phyloP scores from a whole-genome alignment of 805 yeast genomes.

The Myxozyma vanderwaltii region DNA sequence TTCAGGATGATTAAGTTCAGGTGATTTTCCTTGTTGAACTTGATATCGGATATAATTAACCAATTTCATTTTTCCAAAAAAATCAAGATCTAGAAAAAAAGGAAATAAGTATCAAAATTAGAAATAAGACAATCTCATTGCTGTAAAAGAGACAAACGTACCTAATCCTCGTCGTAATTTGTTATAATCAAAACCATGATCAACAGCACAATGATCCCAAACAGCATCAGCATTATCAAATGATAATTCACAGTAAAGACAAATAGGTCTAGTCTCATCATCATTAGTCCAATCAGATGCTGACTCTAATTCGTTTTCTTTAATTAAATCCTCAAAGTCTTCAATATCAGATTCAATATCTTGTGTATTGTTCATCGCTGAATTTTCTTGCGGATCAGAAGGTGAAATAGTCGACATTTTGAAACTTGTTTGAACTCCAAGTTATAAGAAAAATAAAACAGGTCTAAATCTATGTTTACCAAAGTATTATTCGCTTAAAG shows the following conservation, averaged over 20 bases:
- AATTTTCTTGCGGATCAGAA: no score
- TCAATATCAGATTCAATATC: conserved; percentile 21
- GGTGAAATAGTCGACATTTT: no score
- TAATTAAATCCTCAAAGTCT: conserved; percentile 35
- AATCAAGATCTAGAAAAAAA: conserved; percentile 30
- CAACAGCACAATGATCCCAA: conserved; percentile 32
- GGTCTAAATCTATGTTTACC: no score
- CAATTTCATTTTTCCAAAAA: conserved; percentile 37
- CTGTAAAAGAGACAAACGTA: not conserved
- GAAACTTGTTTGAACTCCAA: no score
- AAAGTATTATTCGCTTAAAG: no score
- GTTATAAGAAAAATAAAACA: no score
- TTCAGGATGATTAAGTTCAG: conserved; percentile 26
- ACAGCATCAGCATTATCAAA: conserved; percentile 31
- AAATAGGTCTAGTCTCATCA: conserved; percentile 34
- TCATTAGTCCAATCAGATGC: conserved; percentile 37
- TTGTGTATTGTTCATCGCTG: not conserved
- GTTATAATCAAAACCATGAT: conserved; percentile 35
- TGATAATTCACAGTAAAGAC: conserved; percentile 32
- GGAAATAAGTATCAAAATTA: not conserved
- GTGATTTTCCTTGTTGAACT: conserved; percentile 22
- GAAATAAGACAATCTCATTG: not conserved
- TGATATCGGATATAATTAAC: conserved; percentile 37
- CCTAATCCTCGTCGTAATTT: conserved; percentile 23
- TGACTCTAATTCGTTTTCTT: conserved; percentile 37